Conservation (phyloP, 108 stramenopile species). For the Heterococcus sp. region DNA sequence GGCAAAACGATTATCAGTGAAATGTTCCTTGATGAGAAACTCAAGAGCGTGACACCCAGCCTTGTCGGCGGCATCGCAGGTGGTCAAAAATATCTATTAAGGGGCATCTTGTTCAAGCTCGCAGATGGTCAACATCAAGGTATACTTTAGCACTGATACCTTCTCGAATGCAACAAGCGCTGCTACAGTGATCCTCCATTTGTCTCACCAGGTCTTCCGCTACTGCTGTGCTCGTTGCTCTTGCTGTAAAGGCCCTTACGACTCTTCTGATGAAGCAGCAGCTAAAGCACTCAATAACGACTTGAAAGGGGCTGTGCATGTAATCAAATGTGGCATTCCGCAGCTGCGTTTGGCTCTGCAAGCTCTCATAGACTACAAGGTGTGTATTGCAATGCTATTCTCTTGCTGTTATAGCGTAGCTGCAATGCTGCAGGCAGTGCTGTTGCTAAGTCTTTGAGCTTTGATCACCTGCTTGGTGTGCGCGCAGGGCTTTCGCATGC, state of each 20-base stretch:
- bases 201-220: too few relatives aligned
- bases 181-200: too few relatives aligned
- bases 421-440: too few relatives aligned
- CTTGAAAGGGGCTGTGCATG: conserved; percentile 29
- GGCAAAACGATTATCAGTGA: background rate
- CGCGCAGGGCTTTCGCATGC: conserved; percentile 10
- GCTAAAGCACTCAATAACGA: conserved; percentile 39
- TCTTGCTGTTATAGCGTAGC: too few relatives aligned
- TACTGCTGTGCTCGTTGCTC: too few relatives aligned
- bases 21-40: background rate
- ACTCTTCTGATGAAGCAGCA: conserved; percentile 43
- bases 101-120: conserved; percentile 50
- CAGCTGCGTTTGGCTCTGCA: conserved; percentile 21
- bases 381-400: too few relatives aligned
- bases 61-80: conserved; percentile 33
- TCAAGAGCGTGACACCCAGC: background rate
- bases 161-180: too few relatives aligned
- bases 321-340: conserved; percentile 12
- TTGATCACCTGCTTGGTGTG: background rate
- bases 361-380: conserved; percentile 49
- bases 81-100: conserved; percentile 45
- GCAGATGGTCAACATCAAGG: conserved; percentile 41
- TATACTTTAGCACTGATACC: too few relatives aligned
- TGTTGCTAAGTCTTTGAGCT: background rate
- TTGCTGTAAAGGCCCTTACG: conserved; percentile 43